These are phyloP conservation scores for Fraxinus sp. DNA, from an alignment of 305 asterid species.

Conservation along the genomic window DNA sequence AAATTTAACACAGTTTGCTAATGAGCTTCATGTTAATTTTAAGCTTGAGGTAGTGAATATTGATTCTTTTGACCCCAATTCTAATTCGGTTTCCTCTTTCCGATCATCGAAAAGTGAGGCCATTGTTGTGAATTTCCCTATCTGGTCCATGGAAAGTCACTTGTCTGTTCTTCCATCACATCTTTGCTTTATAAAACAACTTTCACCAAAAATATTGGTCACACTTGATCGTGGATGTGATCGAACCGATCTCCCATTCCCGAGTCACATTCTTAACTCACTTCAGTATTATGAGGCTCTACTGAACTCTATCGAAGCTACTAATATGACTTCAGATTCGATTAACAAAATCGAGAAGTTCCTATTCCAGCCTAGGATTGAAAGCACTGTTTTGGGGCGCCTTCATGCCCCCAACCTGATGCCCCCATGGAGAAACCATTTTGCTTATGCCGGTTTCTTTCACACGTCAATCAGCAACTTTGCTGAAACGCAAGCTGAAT, in stretches of 20 bases:
- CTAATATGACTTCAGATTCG: slow-evolving; percentile 31
- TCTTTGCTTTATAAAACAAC: slow-evolving; percentile 41
- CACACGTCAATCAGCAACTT: slow-evolving; percentile 38
- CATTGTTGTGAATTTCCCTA: slow-evolving; percentile 51
- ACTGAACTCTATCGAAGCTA: slow-evolving; percentile 45
- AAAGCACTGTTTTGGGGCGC: slow-evolving; percentile 42
- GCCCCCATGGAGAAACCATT: slow-evolving; percentile 40
- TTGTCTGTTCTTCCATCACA: slow-evolving; percentile 38
- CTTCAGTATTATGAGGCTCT: slow-evolving; percentile 46
- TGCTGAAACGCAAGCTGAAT: slow-evolving; percentile 54
- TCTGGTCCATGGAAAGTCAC: slow-evolving; percentile 41
- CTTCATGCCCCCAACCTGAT: slow-evolving; percentile 33
- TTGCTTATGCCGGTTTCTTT: slow-evolving; percentile 44
- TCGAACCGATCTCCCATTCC: slow-evolving; percentile 41
- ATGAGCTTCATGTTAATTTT: slow-evolving; percentile 40
- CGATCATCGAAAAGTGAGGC: slow-evolving; percentile 40
- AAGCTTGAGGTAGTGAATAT: slow-evolving; percentile 59
- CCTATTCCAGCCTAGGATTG: slow-evolving; percentile 47
- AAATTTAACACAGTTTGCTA: slow-evolving; percentile 44
- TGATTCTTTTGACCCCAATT: slow-evolving; percentile 49
- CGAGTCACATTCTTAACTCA: slow-evolving; percentile 43
- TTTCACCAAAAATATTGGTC: slow-evolving; percentile 48
- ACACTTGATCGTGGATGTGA: slow-evolving; percentile 51
- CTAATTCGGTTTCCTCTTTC: slow-evolving; percentile 30
- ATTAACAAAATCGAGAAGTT: slow-evolving; percentile 43